phyloP scores from a whole-genome alignment of 1,139 yeast species.

The Eremothecium cymbalariae region DNA sequence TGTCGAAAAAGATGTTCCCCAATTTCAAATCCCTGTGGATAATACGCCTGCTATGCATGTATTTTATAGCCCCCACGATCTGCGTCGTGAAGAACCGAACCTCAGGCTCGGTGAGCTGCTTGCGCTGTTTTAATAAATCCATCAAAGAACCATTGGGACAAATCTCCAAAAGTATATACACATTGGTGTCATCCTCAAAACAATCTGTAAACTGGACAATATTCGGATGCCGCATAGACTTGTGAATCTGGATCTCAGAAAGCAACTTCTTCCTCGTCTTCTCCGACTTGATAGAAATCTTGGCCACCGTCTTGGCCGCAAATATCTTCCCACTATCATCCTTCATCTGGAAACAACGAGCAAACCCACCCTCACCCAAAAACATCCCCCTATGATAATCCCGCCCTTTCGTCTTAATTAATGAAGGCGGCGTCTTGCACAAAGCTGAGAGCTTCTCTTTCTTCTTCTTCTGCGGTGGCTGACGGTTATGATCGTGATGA shows the following conservation, averaged over 20 bases:
- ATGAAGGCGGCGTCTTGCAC: slow-evolving; percentile 91
- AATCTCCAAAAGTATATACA: slow-evolving; percentile 84
- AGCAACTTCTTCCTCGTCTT: slow-evolving; percentile 83
- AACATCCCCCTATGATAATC: slow-evolving; percentile 88
- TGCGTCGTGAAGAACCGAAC: slow-evolving; percentile 87
- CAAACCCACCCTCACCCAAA: slow-evolving; percentile 98
- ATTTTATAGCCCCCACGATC: slow-evolving; percentile 86
- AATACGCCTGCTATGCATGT: slow-evolving; percentile 87
- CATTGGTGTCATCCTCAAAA: slow-evolving; percentile 90
- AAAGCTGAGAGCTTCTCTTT: slow-evolving; percentile 80
- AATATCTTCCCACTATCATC: slow-evolving; percentile 78
- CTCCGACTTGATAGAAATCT: slow-evolving; percentile 82
- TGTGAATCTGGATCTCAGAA: slow-evolving; percentile 93
- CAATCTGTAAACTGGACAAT: slow-evolving; percentile 90
- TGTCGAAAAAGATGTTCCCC: slow-evolving; percentile 90
- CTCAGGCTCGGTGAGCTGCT: slow-evolving; percentile 80
- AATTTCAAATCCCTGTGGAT: slow-evolving; percentile 91
- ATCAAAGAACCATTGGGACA: slow-evolving; percentile 89
- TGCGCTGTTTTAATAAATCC: slow-evolving; percentile 84
- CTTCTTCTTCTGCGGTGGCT: slow-evolving; percentile 46
- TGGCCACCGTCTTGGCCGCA: slow-evolving; percentile 98
- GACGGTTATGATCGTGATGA: slow-evolving; percentile 23
- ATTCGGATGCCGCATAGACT: slow-evolving; percentile 79
- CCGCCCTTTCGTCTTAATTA: slow-evolving; percentile 82
- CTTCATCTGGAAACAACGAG: slow-evolving; percentile 94